Evolutionary conservation across 148 eudicot species (phyloP).

Genomic region (Pouteria glomerata): DNA sequence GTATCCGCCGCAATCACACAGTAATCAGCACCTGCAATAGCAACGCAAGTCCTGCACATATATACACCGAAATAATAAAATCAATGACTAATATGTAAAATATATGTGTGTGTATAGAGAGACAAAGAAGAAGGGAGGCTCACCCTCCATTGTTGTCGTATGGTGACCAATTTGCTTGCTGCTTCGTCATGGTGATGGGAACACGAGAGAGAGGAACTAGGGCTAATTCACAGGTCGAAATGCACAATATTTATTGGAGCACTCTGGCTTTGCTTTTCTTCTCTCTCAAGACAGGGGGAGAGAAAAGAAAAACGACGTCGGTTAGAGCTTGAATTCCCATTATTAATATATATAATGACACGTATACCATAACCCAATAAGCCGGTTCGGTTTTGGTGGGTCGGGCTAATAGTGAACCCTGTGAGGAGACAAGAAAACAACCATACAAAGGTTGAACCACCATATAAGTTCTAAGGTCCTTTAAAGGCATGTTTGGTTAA

Average conservation of each 20-base stretch:
- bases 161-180: conserved; percentile 74
- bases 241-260: no score
- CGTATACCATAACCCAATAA: no score
- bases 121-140: no score
- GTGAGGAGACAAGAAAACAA: no score
- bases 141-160: conserved; percentile 95
- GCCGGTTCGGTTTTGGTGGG: no score
- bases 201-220: neutral
- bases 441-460: no score
- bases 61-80: neutral
- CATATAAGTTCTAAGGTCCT: no score
- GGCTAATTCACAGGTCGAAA: neutral
- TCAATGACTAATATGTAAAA: neutral
- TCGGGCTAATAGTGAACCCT: no score
- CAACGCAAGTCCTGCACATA: conserved; percentile 60
- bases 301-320: neutral
- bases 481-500: no score
- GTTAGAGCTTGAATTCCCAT: neutral
- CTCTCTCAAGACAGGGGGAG: conserved; percentile 5
- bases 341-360: no score
- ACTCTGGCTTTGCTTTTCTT: conserved; percentile 9
- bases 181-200: conserved; percentile 48
- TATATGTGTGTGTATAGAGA: no score
- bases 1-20: conserved; percentile 93
- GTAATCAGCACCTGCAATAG: conserved; percentile 79